phyloP scores from a whole-genome alignment of 257 asterid species.

The Capsicum rhomboideum region DNA sequence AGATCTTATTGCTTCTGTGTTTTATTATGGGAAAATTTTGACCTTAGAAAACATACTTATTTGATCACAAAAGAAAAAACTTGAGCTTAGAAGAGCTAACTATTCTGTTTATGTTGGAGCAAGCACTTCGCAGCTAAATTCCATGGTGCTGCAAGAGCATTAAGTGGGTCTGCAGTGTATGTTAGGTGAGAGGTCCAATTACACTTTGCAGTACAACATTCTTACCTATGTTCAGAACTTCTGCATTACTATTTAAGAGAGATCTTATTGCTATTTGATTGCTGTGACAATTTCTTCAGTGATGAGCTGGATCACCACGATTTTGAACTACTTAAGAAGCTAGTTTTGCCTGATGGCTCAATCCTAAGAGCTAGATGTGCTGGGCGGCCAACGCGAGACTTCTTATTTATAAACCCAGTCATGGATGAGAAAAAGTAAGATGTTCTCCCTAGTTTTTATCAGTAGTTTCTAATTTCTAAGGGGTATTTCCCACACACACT shows the following conservation, averaged over 20 bases:
- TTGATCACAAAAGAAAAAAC: neutral
- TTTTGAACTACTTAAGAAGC: constrained; percentile 48
- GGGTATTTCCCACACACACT: neutral
- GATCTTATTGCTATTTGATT: neutral
- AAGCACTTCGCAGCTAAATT: constrained; percentile 42
- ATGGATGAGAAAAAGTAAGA: constrained; percentile 39
- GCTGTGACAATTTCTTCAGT: constrained; percentile 3
- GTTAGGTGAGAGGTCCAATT: constrained; percentile 32
- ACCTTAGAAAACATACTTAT: neutral
- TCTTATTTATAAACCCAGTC: constrained; percentile 23
- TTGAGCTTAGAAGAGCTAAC: neutral
- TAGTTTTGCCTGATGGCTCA: constrained; percentile 62
- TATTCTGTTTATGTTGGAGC: constrained; percentile 23
- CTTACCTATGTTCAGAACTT: neutral
- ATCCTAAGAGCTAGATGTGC: constrained; percentile 50
- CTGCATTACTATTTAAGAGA: neutral
- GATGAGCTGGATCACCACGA: constrained; percentile 54
- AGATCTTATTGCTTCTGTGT: neutral
- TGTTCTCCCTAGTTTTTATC: neutral
- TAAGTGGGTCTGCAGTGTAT: constrained; percentile 12
- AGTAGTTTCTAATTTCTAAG: neutral
- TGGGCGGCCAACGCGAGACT: constrained; percentile 58
- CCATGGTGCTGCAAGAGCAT: constrained; percentile 15
- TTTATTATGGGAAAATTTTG: neutral
- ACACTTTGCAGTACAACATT: neutral